A percentile compares a stretch with the other conserved stretches of the same genome.
Evolutionary conservation across 495 filamentous ascomycete genomes (phyloP).

Genomic region (Staphylotrichum tortipilum): DNA sequence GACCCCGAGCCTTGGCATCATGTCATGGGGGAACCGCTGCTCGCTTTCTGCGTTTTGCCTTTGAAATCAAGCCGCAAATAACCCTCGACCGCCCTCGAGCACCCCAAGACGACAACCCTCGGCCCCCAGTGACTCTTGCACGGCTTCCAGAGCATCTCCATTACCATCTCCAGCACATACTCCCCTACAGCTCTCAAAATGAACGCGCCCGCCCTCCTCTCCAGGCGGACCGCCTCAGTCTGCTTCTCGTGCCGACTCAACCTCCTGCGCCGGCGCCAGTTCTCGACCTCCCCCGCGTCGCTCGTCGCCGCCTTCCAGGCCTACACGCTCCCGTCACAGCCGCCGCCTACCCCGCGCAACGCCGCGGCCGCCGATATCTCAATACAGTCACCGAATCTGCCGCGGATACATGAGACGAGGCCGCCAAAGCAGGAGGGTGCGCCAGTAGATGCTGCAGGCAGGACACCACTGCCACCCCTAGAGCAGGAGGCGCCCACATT

Average conservation of each 20-base stretch:
- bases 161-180: too few species aligned
- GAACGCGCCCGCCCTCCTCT: conserved; percentile 20
- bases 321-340: conserved; percentile 51
- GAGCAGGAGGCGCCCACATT: conserved; percentile 50
- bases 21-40: conserved; percentile 27
- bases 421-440: conserved; percentile 31
- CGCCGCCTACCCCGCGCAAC: conserved; percentile 60
- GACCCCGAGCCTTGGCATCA: conserved; percentile 25
- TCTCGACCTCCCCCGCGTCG: conserved; percentile 52
- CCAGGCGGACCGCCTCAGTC: conserved; percentile 16
- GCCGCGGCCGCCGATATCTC: conserved; percentile 57
- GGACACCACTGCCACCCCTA: conserved; percentile 22
- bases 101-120: too few species aligned
- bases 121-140: too few species aligned
- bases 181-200: conserved; percentile 18
- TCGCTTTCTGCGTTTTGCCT: too few species aligned
- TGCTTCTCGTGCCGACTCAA: conserved; percentile 29
- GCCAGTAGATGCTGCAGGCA: conserved; percentile 9
- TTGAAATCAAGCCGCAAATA: not conserved
- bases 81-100: too few species aligned
- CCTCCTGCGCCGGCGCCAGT: conserved; percentile 46
- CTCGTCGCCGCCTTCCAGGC: conserved; percentile 63
- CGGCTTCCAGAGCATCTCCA: too few species aligned
- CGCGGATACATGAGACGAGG: conserved; percentile 46
- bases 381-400: conserved; percentile 30